Evolutionary conservation across 2,329 filamentous ascomycete genomes (phyloP).

Genomic region (Aspergillaceae sp.): DNA sequence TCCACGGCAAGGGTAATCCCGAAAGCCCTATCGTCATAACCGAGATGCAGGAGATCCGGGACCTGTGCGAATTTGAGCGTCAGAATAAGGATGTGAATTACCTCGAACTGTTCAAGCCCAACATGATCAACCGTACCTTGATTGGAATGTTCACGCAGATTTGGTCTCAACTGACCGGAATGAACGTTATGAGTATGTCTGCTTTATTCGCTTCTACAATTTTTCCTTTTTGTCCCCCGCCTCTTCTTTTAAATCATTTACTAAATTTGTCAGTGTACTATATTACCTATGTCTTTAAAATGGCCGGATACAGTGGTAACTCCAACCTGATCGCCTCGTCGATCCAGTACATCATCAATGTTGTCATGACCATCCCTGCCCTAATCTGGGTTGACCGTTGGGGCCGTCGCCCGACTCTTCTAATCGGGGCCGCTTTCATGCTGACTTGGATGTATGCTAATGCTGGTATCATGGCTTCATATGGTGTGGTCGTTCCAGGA

Average conservation of each 20-base stretch:
- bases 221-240: constrained; percentile 12
- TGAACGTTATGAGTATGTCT: constrained; percentile 57
- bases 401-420: constrained; percentile 61
- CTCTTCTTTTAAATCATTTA: constrained; percentile 8
- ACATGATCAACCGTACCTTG: constrained; percentile 65
- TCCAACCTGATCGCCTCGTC: constrained; percentile 56
- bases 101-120: constrained; percentile 61
- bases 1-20: constrained; percentile 58
- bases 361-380: constrained; percentile 67
- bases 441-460: constrained; percentile 37
- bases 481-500: constrained; percentile 34
- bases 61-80: constrained; percentile 65
- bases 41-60: constrained; percentile 64
- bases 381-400: constrained; percentile 66
- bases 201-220: too few relatives aligned
- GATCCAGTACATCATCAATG: constrained; percentile 72
- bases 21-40: constrained; percentile 56
- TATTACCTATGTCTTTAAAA: constrained; percentile 61
- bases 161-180: constrained; percentile 67
- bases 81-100: constrained; percentile 61
- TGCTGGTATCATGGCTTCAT: constrained; percentile 31
- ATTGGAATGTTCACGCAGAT: constrained; percentile 67
- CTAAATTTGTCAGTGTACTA: constrained; percentile 49
- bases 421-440: constrained; percentile 61
- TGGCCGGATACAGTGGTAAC: constrained; percentile 57